Base-by-base conservation (phyloP, 371 early-diverging fungal genomes). In the Rhizopus stolonifer region DNA sequence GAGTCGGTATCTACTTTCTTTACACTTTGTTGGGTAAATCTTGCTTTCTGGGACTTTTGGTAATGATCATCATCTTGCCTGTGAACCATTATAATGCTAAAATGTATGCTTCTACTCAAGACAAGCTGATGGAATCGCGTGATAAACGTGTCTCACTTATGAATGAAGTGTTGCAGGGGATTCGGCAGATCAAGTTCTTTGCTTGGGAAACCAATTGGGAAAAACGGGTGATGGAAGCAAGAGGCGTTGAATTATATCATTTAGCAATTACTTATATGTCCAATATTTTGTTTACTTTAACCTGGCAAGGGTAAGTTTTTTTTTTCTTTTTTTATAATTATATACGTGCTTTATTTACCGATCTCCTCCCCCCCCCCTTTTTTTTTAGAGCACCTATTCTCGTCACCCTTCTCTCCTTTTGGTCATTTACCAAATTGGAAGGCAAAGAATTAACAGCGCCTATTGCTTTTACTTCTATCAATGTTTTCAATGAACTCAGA, bases 161-260 rank as follows among this genome's bases (percentile, higher is more conserved):
- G 71, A 80, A 77, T 39, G 83, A 83, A 57, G 73, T 79, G n/a
- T 55, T 87, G 6, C 80, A 83, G 54, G 84, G 83, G 8, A 84
- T 87, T 46, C 82, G 85, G n/a, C 81, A 84, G 54, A 82, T 87
- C 65, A 87, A 87, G 50, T 85, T 84, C 49, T 85, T 85, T 70
- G 85, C 85, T 21, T 87, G 85, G 79, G 75, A 78, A 46, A 52
- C 15, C 5, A 64, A 65, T 9, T 78, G 79, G 79, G 60, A 64
- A 32, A 55, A 70, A 17, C 64, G 71, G 11, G 60, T 78, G 11
- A 64, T 65, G 59, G 69, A 71, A 46, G 68, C 80, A 1, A 64
- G 85, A 65, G 66, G 63, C 4, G 56, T 59, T 10, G 87, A 87
- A 52, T 61, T 87, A 23, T 56, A 64, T 23, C 74, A 74, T 38